Conservation (phyloP, 805 yeast species). For the Kluyveromyces starmeri region DNA sequence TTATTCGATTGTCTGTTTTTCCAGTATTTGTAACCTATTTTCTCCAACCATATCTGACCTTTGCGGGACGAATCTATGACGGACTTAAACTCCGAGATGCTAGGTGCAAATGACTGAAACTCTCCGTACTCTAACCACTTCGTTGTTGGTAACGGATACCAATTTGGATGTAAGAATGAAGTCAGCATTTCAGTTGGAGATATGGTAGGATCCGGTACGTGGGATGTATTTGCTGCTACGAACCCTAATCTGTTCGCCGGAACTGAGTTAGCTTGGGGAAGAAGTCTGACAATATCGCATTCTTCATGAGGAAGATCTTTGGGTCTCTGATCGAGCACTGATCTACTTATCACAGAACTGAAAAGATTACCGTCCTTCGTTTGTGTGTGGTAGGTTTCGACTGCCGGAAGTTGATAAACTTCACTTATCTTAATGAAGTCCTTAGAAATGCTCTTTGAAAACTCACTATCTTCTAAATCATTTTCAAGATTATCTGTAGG, state of each 20-base stretch:
- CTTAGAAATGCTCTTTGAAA: slow-evolving; percentile 37
- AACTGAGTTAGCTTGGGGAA: slow-evolving; percentile 41
- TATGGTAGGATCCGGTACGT: slow-evolving; percentile 41
- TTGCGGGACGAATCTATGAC: slow-evolving; percentile 44
- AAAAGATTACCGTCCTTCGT: slow-evolving; percentile 71
- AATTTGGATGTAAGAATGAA: slow-evolving; percentile 50
- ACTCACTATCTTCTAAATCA: slow-evolving; percentile 25
- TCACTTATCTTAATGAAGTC: slow-evolving; percentile 57
- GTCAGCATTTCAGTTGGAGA: slow-evolving; percentile 47
- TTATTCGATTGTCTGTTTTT: slow-evolving; percentile 5
- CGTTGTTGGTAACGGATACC: slow-evolving; percentile 56
- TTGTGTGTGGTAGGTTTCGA: slow-evolving; percentile 56
- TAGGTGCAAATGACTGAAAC: slow-evolving; percentile 54
- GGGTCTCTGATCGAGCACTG: slow-evolving; percentile 67
- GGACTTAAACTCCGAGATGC: slow-evolving; percentile 49
- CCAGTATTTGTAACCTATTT: slow-evolving; percentile 38
- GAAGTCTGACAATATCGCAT: slow-evolving; percentile 54
- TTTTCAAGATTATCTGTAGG: slow-evolving; percentile 15
- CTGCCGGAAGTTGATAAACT: slow-evolving; percentile 41
- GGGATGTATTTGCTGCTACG: slow-evolving; percentile 37
- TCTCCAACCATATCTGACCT: slow-evolving; percentile 46
- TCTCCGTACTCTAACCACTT: slow-evolving; percentile 52
- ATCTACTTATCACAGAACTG: slow-evolving; percentile 59
- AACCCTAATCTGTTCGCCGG: slow-evolving; percentile 37
- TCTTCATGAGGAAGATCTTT: slow-evolving; percentile 54